phyloP scores from a whole-genome alignment of 768 basidiomycete genomes.

The Mycena sanguinolenta region DNA sequence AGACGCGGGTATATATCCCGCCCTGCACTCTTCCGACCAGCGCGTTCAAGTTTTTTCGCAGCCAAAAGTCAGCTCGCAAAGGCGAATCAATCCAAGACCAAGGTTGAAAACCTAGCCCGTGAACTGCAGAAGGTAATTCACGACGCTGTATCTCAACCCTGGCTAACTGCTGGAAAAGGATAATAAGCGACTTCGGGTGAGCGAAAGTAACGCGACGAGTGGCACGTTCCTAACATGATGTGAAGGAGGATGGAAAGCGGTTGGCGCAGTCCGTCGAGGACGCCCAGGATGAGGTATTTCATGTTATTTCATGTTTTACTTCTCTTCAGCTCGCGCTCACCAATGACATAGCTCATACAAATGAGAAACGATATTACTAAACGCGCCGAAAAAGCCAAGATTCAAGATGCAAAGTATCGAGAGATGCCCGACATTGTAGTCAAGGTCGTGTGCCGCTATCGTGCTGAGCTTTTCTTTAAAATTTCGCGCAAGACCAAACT shows the following conservation, averaged over 20 bases:
- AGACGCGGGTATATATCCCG: conserved; percentile 74
- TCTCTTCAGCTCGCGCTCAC: conserved; percentile 13
- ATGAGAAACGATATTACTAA: conserved; percentile 89
- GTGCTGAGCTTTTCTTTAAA: conserved; percentile 93
- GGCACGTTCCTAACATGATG: conserved; percentile 40
- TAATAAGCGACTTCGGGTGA: conserved; percentile 88
- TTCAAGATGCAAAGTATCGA: conserved; percentile 84
- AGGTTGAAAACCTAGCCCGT: conserved; percentile 91
- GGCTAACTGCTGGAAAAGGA: conserved; percentile 63
- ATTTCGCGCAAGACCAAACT: conserved; percentile 92
- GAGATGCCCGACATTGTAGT: conserved; percentile 93
- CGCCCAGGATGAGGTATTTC: conserved; percentile 86
- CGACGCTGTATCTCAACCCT: not conserved
- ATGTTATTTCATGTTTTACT: not conserved
- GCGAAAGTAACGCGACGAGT: conserved; percentile 38
- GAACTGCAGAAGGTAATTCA: conserved; percentile 87
- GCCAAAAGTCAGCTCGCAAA: conserved; percentile 90
- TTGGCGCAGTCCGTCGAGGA: conserved; percentile 86
- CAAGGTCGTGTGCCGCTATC: conserved; percentile 90
- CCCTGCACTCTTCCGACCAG: conserved; percentile 6
- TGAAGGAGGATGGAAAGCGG: conserved; percentile 87
- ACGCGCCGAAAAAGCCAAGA: conserved; percentile 82
- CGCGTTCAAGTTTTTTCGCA: conserved; percentile 44
- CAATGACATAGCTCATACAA: conserved; percentile 69
- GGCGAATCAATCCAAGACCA: conserved; percentile 88